Conservation (phyloP, 2,329 filamentous ascomycete species). For the Pseudogymnoascus sp. region DNA sequence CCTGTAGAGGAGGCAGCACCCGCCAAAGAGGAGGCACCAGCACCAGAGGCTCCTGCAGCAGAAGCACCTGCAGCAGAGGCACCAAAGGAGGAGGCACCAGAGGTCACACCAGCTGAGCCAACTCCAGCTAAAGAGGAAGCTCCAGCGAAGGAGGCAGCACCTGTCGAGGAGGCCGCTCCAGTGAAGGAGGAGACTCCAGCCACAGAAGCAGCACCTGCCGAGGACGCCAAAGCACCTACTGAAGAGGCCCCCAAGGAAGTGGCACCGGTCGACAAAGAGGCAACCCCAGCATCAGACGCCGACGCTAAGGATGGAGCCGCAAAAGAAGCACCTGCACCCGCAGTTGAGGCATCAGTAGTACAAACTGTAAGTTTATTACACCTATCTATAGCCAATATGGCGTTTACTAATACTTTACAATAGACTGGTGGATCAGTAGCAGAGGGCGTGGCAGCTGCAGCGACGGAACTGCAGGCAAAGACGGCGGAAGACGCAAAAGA, state of each 20-base stretch:
- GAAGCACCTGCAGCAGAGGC: not conserved
- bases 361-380: not conserved
- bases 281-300: not conserved
- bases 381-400: not conserved
- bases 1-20: not conserved
- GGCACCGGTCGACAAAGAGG: not conserved
- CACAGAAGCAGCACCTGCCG: not conserved
- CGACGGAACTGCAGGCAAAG: not conserved
- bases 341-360: not conserved
- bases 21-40: not conserved
- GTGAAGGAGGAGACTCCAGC: not conserved
- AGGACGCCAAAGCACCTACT: not conserved
- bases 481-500: slow-evolving; percentile 16
- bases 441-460: slow-evolving; percentile 9
- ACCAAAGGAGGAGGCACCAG: slow-evolving; percentile 2
- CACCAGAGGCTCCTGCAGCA: not conserved
- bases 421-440: not conserved
- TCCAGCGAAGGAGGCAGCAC: not conserved
- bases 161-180: not conserved
- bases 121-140: no score
- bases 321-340: not conserved
- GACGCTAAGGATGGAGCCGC: not conserved
- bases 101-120: slow-evolving; percentile 2
- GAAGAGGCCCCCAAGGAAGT: not conserved
- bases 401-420: not conserved